phyloP scores from a whole-genome alignment of 2,329 filamentous ascomycete species.

The Fusarium oligoseptatum region DNA sequence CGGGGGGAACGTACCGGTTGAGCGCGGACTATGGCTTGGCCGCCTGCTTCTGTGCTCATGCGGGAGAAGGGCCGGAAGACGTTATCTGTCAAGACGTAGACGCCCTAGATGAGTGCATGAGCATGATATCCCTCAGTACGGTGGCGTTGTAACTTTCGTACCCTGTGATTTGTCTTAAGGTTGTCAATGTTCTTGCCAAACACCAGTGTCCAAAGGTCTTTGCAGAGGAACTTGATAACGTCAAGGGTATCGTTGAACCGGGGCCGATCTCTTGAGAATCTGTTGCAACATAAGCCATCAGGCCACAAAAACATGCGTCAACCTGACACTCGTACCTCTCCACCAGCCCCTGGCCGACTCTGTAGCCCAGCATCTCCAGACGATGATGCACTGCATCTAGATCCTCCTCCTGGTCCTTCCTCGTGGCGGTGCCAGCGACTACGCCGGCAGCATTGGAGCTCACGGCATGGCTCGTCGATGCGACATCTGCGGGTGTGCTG shows the following conservation, averaged over 20 bases:
- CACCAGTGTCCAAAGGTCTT: slow-evolving; percentile 94
- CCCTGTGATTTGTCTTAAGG: slow-evolving; percentile 95
- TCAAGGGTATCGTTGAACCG: slow-evolving; percentile 94
- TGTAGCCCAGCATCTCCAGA: slow-evolving; percentile 87
- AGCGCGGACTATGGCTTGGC: slow-evolving; percentile 79
- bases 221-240: slow-evolving; percentile 98
- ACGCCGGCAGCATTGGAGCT: slow-evolving; percentile 46
- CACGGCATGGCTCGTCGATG: slow-evolving; percentile 40
- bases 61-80: slow-evolving; percentile 88
- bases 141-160: slow-evolving; percentile 55
- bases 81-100: slow-evolving; percentile 96
- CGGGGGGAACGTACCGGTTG: slow-evolving; percentile 75
- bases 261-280: slow-evolving; percentile 85
- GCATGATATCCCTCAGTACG: background rate
- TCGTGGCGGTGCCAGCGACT: slow-evolving; percentile 40
- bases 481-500: slow-evolving; percentile 34
- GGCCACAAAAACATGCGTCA: background rate
- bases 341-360: slow-evolving; percentile 91
- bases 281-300: slow-evolving; percentile 60
- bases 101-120: slow-evolving; percentile 68
- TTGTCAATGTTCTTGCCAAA: slow-evolving; percentile 99
- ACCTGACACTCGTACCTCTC: slow-evolving; percentile 73
- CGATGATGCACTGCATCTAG: slow-evolving; percentile 88
- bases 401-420: slow-evolving; percentile 80
- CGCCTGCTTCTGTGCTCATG: slow-evolving; percentile 86